These are phyloP conservation scores for Exophiala viscosa DNA, from an alignment of 2,329 filamentous ascomycete genomes.

Conservation along the genomic window DNA sequence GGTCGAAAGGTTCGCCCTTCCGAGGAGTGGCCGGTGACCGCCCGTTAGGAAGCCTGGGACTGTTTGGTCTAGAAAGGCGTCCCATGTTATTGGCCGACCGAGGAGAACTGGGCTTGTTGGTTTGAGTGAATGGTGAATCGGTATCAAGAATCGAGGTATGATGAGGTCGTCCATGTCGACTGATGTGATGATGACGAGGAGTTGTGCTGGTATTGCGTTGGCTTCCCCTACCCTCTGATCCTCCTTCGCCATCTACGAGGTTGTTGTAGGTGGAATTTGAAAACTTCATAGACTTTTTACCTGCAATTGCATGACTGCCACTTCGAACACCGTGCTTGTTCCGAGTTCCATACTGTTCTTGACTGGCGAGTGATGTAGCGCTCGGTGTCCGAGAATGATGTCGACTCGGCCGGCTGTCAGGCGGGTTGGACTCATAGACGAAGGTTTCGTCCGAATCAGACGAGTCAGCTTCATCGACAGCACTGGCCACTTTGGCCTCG, in stretches of 20 bases:
- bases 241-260: constrained; percentile 61
- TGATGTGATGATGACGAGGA: constrained; percentile 73
- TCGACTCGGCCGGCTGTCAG: constrained; percentile 63
- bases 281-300: constrained; percentile 96
- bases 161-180: constrained; percentile 69
- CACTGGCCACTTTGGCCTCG: constrained; percentile 92
- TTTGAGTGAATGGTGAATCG: constrained; percentile 72
- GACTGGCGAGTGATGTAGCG: constrained; percentile 68
- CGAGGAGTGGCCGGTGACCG: constrained; percentile 46
- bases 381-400: constrained; percentile 94
- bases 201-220: constrained; percentile 58
- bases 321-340: constrained; percentile 68
- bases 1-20: constrained; percentile 67
- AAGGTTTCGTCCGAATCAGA: constrained; percentile 98
- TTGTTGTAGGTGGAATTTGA: constrained; percentile 71
- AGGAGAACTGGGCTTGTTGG: constrained; percentile 60
- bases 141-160: constrained; percentile 71
- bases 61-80: constrained; percentile 65
- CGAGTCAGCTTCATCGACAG: constrained; percentile 91
- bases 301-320: constrained; percentile 57
- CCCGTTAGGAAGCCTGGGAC: constrained; percentile 58
- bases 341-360: constrained; percentile 45
- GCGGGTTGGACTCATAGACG: constrained; percentile 96
- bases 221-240: constrained; percentile 61
- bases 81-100: constrained; percentile 40